These are phyloP conservation scores for Colletotrichum tabaci DNA, from an alignment of 2,329 filamentous ascomycete species.

Conservation along the genomic window DNA sequence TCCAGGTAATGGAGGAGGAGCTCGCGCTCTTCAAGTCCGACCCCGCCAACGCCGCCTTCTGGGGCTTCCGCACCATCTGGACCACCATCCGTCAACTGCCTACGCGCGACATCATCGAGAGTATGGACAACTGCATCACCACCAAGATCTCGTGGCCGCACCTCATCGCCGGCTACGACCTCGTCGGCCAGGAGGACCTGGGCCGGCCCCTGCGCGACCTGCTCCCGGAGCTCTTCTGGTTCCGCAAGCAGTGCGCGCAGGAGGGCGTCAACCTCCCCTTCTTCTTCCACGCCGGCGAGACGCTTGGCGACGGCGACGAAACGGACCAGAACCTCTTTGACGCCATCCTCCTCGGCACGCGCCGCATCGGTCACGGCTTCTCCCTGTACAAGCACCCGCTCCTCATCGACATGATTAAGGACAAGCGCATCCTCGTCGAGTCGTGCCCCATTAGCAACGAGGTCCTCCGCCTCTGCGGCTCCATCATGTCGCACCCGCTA, in stretches of 20 bases:
- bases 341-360: conserved; percentile 82
- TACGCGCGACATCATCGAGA: conserved; percentile 77
- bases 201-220: conserved; percentile 80
- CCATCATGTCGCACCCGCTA: conserved; percentile 80
- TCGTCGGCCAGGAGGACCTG: conserved; percentile 85
- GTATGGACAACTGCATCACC: conserved; percentile 85
- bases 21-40: conserved; percentile 76
- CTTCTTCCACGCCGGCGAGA: conserved; percentile 91
- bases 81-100: conserved; percentile 75
- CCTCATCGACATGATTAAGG: conserved; percentile 84
- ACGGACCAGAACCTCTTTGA: conserved; percentile 78
- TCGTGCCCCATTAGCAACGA: conserved; percentile 88
- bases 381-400: conserved; percentile 87
- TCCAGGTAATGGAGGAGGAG: conserved; percentile 80
- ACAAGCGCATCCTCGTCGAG: conserved; percentile 85
- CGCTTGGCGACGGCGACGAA: conserved; percentile 65
- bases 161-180: conserved; percentile 84
- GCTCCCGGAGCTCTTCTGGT: conserved; percentile 87
- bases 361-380: conserved; percentile 86
- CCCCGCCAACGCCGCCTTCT: conserved; percentile 75
- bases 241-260: conserved; percentile 82
- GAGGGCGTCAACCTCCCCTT: conserved; percentile 84
- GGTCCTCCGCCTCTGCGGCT: conserved; percentile 78
- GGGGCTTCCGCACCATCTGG: conserved; percentile 85
- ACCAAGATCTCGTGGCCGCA: conserved; percentile 82